Evolutionary conservation across 139 green algal genomes (phyloP).

Genomic region (Tetraselmis chui): DNA sequence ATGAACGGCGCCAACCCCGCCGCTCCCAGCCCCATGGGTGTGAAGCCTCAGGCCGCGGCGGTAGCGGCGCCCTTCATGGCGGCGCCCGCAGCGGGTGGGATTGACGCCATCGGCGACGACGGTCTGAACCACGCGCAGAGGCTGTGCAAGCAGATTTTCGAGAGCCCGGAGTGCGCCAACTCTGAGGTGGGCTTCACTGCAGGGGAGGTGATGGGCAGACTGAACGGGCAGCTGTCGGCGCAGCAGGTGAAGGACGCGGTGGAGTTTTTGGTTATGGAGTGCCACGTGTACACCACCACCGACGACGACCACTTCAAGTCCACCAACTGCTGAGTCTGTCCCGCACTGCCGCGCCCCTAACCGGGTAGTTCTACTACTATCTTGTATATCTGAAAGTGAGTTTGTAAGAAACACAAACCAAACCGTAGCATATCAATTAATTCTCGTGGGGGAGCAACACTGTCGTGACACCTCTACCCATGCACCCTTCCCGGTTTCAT

Average conservation of each 20-base stretch:
- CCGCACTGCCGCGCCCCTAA: not conserved
- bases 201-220: slow-evolving; percentile 24
- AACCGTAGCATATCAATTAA: no score
- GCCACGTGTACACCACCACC: slow-evolving; percentile 66
- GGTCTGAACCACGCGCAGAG: slow-evolving; percentile 27
- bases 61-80: not conserved
- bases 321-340: not conserved
- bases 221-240: slow-evolving; percentile 27
- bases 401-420: no score
- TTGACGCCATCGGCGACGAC: slow-evolving; percentile 3
- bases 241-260: slow-evolving; percentile 39
- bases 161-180: slow-evolving; percentile 1
- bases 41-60: not conserved
- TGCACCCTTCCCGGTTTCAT: no score
- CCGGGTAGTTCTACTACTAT: no score
- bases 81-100: not conserved
- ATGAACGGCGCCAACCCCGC: not conserved
- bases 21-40: not conserved
- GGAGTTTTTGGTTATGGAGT: slow-evolving; percentile 51
- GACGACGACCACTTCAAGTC: slow-evolving; percentile 70
- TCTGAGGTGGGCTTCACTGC: slow-evolving; percentile 21
- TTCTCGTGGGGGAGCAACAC: no score
- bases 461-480: no score
- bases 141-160: not conserved
- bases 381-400: no score